Conservation (phyloP, 148 eudicot species). For the Arctostaphylos glauca region DNA sequence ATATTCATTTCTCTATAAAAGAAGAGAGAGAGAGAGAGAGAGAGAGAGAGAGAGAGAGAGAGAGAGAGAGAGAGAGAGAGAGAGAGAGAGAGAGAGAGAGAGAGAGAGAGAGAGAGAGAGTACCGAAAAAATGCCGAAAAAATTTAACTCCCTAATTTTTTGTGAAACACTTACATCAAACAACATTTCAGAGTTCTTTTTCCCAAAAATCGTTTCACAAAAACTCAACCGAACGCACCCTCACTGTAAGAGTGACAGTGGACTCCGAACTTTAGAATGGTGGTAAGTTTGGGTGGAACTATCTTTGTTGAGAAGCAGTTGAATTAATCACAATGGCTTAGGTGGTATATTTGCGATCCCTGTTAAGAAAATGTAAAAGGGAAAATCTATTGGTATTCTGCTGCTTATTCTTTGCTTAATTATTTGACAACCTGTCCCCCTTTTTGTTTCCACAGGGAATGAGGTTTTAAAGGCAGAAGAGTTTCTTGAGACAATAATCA, state of each 20-base stretch:
- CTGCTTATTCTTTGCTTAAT: neutral
- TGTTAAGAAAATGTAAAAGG: neutral
- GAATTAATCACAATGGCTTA: neutral
- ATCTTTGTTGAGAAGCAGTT: neutral
- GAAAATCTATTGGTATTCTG: neutral
- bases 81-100: too few relatives aligned
- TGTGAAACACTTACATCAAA: too few relatives aligned
- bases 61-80: too few relatives aligned
- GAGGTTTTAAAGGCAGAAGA: slow-evolving; percentile 69
- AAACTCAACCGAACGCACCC: too few relatives aligned
- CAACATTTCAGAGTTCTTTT: too few relatives aligned
- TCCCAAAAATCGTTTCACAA: too few relatives aligned
- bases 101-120: too few relatives aligned
- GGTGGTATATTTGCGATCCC: neutral
- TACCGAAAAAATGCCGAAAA: too few relatives aligned
- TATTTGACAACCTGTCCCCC: slow-evolving; percentile 12
- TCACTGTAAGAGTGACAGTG: neutral
- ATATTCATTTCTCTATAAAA: too few relatives aligned
- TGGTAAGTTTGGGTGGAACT: neutral
- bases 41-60: too few relatives aligned
- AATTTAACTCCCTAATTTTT: too few relatives aligned
- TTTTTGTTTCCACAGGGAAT: slow-evolving; percentile 47
- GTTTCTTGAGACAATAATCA: slow-evolving; percentile 78
- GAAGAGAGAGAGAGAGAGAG: too few relatives aligned
- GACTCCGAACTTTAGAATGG: neutral